Percentiles rank a stretch among this genome's conserved stretches.
phyloP scores from a whole-genome alignment of 495 filamentous ascomycete genomes.

The Penicillium coprophilum region DNA sequence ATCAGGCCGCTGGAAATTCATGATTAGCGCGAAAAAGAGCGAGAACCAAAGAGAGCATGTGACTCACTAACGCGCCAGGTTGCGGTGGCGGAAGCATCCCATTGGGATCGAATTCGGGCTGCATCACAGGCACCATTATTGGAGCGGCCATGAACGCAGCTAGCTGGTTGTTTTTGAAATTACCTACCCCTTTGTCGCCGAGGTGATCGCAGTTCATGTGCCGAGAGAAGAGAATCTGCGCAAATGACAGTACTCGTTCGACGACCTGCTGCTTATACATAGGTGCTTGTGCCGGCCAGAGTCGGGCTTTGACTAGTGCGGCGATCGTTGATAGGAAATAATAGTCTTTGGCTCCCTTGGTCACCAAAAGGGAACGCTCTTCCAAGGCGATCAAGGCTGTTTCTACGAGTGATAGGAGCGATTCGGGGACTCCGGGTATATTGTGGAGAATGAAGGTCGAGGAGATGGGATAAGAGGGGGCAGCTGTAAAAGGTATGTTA shows the following conservation, averaged over 20 bases:
- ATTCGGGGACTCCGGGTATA: slow-evolving; percentile 39
- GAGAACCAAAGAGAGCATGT: neutral
- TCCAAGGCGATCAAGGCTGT: slow-evolving; percentile 37
- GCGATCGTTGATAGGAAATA: slow-evolving; percentile 46
- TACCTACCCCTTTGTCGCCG: slow-evolving; percentile 35
- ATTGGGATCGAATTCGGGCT: slow-evolving; percentile 26
- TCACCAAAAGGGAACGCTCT: slow-evolving; percentile 33
- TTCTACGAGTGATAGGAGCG: slow-evolving; percentile 39
- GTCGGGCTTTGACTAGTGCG: slow-evolving; percentile 39
- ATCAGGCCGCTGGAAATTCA: slow-evolving; percentile 27
- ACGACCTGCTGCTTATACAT: slow-evolving; percentile 44
- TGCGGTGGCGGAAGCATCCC: slow-evolving; percentile 25
- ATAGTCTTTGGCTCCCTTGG: slow-evolving; percentile 48
- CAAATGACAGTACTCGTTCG: slow-evolving; percentile 39
- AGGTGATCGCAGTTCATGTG: slow-evolving; percentile 42
- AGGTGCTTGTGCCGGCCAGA: slow-evolving; percentile 39
- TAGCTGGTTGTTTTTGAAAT: slow-evolving; percentile 37
- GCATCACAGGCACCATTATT: slow-evolving; percentile 26
- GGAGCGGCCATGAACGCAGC: slow-evolving; percentile 30
- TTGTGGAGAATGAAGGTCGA: slow-evolving; percentile 29
- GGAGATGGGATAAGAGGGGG: slow-evolving; percentile 14
- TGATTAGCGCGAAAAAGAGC: neutral
- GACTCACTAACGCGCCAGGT: slow-evolving; percentile 35
- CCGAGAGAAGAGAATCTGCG: slow-evolving; percentile 39
- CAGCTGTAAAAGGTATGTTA: slow-evolving; percentile 8